A percentile compares a stretch with the other conserved stretches of the same genome.
phyloP scores from a whole-genome alignment of 768 basidiomycete genomes.

The Calocera viscosa region DNA sequence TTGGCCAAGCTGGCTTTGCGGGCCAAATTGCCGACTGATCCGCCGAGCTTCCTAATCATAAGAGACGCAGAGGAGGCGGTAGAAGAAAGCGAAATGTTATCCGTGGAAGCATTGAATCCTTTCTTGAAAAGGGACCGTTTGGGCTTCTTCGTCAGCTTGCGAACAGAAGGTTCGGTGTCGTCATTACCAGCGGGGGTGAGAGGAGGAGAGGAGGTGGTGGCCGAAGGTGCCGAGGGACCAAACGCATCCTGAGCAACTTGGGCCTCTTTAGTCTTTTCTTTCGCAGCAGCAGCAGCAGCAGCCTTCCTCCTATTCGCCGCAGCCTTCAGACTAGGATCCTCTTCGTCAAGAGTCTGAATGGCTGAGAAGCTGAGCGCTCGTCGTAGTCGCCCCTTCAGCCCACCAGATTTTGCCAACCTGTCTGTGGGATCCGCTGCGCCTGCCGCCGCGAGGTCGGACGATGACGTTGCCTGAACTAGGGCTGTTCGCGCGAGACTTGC shows the following conservation, averaged over 20 bases:
- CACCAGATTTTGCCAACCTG: slow-evolving; percentile 31
- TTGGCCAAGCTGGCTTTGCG: slow-evolving; percentile 79
- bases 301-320: slow-evolving; percentile 10
- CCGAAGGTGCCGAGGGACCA: slow-evolving; percentile 17
- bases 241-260: slow-evolving; percentile 13
- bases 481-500: slow-evolving; percentile 26
- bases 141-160: slow-evolving; percentile 39
- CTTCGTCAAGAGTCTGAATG: slow-evolving; percentile 43
- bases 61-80: slow-evolving; percentile 91
- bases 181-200: slow-evolving; percentile 21
- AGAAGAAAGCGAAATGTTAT: slow-evolving; percentile 89
- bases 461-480: slow-evolving; percentile 22
- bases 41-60: slow-evolving; percentile 85
- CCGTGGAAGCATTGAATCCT: slow-evolving; percentile 74
- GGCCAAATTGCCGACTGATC: slow-evolving; percentile 78
- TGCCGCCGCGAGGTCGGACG: slow-evolving; percentile 30
- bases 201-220: slow-evolving; percentile 23
- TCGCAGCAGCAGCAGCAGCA: slow-evolving; percentile 5
- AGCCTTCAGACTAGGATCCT: slow-evolving; percentile 27
- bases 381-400: slow-evolving; percentile 64
- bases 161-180: slow-evolving; percentile 33
- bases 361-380: slow-evolving; percentile 61
- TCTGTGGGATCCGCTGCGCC: slow-evolving; percentile 16
- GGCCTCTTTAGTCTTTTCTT: background rate
- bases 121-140: slow-evolving; percentile 75